These are phyloP conservation scores for Aureobasidium sp. DNA, from an alignment of 2,329 filamentous ascomycete genomes.

Conservation along the genomic window DNA sequence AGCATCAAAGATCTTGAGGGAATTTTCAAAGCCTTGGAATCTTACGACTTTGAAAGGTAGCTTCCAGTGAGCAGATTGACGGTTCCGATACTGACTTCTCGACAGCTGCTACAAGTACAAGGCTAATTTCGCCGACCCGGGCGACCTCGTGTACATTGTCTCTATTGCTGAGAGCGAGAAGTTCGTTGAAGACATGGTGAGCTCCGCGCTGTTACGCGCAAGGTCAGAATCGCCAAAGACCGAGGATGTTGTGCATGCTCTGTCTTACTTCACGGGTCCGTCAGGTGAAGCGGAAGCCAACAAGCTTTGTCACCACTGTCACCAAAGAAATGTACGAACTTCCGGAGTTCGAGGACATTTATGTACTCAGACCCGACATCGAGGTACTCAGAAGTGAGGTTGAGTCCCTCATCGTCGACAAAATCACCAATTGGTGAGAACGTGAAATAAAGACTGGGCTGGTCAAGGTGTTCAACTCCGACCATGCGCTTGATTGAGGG, in stretches of 20 bases:
- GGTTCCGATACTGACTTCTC: not conserved
- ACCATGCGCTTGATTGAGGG: not conserved
- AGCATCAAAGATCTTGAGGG: not conserved
- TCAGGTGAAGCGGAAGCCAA: not conserved
- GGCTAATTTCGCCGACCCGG: not conserved
- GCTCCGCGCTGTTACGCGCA: not conserved
- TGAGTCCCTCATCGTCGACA: not conserved
- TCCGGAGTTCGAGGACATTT: not conserved
- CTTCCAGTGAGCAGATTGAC: not conserved
- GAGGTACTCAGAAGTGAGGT: not conserved
- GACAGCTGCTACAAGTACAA: not conserved
- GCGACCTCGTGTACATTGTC: not conserved
- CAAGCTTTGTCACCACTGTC: not conserved
- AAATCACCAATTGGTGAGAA: not conserved
- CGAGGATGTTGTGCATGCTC: not conserved
- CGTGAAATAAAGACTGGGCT: not conserved
- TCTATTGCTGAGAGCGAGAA: not conserved
- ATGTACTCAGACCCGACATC: too few relatives aligned
- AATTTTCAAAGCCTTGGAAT: not conserved
- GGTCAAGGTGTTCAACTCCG: not conserved
- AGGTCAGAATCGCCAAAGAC: not conserved
- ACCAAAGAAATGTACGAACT: not conserved
- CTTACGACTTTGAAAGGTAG: not conserved
- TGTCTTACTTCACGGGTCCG: not conserved
- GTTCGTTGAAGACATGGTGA: not conserved